phyloP scores from a whole-genome alignment of 192 early-diverging fungal genomes.

The Paraglomus occultum region DNA sequence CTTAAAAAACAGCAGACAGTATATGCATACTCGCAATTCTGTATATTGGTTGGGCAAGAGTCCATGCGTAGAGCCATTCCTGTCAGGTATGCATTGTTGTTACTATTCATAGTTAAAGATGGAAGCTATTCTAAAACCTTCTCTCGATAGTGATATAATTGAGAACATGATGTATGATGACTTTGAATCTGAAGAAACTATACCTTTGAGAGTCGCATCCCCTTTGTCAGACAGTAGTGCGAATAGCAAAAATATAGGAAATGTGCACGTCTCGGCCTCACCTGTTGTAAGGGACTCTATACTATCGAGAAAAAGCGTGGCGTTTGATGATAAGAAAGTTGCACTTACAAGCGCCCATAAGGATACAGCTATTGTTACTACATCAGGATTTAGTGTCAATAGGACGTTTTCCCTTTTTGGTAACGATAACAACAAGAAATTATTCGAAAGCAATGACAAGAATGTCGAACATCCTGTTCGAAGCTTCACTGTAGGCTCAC shows the following conservation, averaged over 20 bases:
- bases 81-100: constrained; percentile 38
- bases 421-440: constrained; percentile 12
- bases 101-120: background rate
- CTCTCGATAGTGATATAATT: constrained; percentile 43
- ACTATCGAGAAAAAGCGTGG: background rate
- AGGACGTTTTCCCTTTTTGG: constrained; percentile 5
- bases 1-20: constrained; percentile 45
- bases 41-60: constrained; percentile 51
- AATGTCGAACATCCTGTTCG: background rate
- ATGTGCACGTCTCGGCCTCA: background rate
- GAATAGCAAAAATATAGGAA: background rate
- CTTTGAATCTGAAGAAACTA: constrained; percentile 40
- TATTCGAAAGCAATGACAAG: constrained; percentile 11
- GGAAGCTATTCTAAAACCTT: background rate
- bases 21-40: constrained; percentile 56
- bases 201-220: constrained; percentile 36
- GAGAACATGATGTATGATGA: constrained; percentile 49
- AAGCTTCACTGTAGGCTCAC: background rate
- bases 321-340: background rate
- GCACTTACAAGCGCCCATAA: background rate
- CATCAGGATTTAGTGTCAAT: constrained; percentile 16
- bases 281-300: background rate
- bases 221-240: constrained; percentile 34
- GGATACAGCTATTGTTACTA: background rate
- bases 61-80: constrained; percentile 52